These are phyloP conservation scores for Trichoderma simmonsii DNA, from an alignment of 2,329 filamentous ascomycete species.

Conservation along the genomic window DNA sequence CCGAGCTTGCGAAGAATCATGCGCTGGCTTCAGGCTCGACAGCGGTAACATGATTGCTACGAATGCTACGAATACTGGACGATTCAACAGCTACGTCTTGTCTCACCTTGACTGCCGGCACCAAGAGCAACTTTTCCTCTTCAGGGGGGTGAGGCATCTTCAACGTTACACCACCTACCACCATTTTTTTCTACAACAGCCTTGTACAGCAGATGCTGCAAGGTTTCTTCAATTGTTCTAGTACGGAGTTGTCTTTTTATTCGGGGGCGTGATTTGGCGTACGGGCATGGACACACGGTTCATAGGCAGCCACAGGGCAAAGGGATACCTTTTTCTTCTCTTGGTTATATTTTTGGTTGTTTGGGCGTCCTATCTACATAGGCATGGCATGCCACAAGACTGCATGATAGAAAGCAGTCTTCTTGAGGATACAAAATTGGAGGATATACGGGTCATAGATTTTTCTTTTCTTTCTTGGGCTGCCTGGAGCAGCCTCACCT, in stretches of 20 bases:
- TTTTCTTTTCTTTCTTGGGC: neutral
- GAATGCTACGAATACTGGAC: neutral
- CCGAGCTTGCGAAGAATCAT: slow-evolving; percentile 55
- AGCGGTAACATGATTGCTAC: slow-evolving; percentile 19
- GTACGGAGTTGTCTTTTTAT: neutral
- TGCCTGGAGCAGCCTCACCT: slow-evolving; percentile 18
- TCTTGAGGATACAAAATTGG: slow-evolving; percentile 13
- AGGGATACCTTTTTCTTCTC: slow-evolving; percentile 11
- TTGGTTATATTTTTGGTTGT: neutral
- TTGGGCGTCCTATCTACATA: neutral
- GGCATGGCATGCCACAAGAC: slow-evolving; percentile 10
- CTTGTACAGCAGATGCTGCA: slow-evolving; percentile 1
- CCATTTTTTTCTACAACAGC: neutral
- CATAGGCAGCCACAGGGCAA: slow-evolving; percentile 3
- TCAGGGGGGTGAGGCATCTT: neutral
- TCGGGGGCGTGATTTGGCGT: slow-evolving; percentile 1
- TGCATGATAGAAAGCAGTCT: neutral
- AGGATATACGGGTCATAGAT: neutral
- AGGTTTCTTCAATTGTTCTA: neutral
- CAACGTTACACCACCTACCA: neutral
- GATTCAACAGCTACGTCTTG: neutral
- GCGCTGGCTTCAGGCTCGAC: slow-evolving; percentile 52
- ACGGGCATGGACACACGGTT: slow-evolving; percentile 11
- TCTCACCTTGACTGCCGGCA: neutral
- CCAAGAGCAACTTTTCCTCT: neutral